Evolutionary conservation across 2,329 filamentous ascomycete genomes (phyloP).

Genomic region (Parastagonospora avenae): DNA sequence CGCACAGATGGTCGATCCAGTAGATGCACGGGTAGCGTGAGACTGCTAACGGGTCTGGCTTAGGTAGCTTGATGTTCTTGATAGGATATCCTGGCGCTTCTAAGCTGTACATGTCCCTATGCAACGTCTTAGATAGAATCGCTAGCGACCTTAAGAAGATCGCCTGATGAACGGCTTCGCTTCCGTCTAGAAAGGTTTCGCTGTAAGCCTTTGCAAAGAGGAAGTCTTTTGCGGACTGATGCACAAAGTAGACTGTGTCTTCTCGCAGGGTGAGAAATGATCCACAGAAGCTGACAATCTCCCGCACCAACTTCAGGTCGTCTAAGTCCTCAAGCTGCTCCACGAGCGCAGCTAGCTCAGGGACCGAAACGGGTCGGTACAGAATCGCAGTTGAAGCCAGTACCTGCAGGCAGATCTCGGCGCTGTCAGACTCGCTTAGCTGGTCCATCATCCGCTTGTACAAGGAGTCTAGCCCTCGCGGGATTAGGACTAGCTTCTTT

Average conservation of each 20-base stretch:
- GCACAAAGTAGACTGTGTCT: slow-evolving; percentile 12
- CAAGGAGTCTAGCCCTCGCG: slow-evolving; percentile 43
- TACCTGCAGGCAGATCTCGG: slow-evolving; percentile 44
- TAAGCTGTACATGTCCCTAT: slow-evolving; percentile 32
- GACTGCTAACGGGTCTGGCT: slow-evolving; percentile 30
- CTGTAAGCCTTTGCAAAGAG: slow-evolving; percentile 26
- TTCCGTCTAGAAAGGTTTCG: slow-evolving; percentile 35
- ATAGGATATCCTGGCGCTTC: slow-evolving; percentile 16
- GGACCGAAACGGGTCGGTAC: slow-evolving; percentile 15
- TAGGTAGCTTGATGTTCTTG: slow-evolving; percentile 21
- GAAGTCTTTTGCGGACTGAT: slow-evolving; percentile 53
- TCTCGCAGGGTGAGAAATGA: slow-evolving; percentile 48
- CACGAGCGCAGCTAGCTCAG: slow-evolving; percentile 12
- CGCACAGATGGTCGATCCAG: slow-evolving; percentile 44
- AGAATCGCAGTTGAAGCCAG: slow-evolving; percentile 25
- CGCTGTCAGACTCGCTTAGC: slow-evolving; percentile 32
- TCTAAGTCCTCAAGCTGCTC: background rate
- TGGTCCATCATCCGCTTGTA: slow-evolving; percentile 49
- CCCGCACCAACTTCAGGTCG: slow-evolving; percentile 2
- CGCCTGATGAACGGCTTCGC: background rate
- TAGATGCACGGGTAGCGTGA: slow-evolving; percentile 36
- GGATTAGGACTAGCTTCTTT: slow-evolving; percentile 15
- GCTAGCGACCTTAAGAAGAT: slow-evolving; percentile 41
- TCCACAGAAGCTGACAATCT: slow-evolving; percentile 33
- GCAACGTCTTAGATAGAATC: slow-evolving; percentile 18